Evolutionary conservation across 2,329 filamentous ascomycete species (phyloP).

Genomic region (Graphilbum ipis-grandicollis): DNA sequence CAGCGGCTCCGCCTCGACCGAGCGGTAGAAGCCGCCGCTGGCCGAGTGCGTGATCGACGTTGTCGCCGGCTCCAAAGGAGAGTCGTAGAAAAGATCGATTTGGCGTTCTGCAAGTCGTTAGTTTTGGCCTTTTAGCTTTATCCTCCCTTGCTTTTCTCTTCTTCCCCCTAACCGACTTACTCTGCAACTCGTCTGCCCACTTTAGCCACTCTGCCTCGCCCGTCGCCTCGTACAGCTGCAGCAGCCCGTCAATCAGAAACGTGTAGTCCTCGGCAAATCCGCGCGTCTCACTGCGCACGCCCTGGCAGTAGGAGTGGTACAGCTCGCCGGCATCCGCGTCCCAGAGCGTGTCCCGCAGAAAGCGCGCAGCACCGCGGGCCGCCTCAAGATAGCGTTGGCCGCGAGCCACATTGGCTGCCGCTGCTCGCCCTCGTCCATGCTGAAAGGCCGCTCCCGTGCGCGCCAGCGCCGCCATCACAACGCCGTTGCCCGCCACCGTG

Average conservation of each 20-base stretch:
- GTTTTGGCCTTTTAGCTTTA: too few relatives aligned
- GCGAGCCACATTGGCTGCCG: too few relatives aligned
- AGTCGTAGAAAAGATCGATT: constrained; percentile 62
- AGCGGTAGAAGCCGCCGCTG: constrained; percentile 57
- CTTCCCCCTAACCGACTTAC: too few relatives aligned
- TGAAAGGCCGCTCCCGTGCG: constrained; percentile 54
- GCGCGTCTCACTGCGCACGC: constrained; percentile 41
- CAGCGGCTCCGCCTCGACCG: constrained; percentile 41
- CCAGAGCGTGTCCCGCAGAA: constrained; percentile 61
- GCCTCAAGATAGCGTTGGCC: constrained; percentile 43
- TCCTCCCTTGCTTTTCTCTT: too few relatives aligned
- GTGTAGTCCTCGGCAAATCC: constrained; percentile 93
- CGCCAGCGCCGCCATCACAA: constrained; percentile 71
- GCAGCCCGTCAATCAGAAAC: constrained; percentile 64
- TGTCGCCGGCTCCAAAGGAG: constrained; percentile 17
- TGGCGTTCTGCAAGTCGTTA: too few relatives aligned
- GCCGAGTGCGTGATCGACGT: constrained; percentile 17
- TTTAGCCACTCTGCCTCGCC: constrained; percentile 54
- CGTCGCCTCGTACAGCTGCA: constrained; percentile 73
- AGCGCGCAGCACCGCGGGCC: constrained; percentile 51
- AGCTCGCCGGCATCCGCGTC: constrained; percentile 43
- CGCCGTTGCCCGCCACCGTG: constrained; percentile 72
- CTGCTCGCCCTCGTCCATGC: constrained; percentile 33
- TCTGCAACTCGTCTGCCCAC: constrained; percentile 70
- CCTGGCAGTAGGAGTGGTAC: constrained; percentile 56